A percentile compares a stretch with the other conserved stretches of the same genome.
Conservation (phyloP, 805 yeast species). For the Teunomyces atbi region DNA sequence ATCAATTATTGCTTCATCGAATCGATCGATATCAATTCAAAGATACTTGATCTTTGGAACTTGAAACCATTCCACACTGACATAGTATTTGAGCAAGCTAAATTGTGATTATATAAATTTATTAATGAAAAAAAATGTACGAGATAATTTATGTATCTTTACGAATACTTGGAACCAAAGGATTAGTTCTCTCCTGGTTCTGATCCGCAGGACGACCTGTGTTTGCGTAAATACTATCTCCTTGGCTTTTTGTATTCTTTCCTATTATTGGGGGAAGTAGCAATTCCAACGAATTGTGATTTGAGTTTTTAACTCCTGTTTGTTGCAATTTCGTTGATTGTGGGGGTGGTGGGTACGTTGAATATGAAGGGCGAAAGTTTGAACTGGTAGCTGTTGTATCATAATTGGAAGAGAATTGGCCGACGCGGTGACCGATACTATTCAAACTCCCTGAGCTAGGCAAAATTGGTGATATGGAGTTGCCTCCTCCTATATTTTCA, state of each 20-base stretch:
- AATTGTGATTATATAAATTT: constrained; percentile 13
- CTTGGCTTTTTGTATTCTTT: neutral
- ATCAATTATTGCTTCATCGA: constrained; percentile 22
- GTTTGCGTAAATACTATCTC: neutral
- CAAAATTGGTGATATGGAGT: neutral
- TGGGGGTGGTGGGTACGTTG: constrained; percentile 13
- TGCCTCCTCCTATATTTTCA: constrained; percentile 1
- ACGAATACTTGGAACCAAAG: constrained; percentile 3
- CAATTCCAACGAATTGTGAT: neutral
- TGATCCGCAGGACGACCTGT: neutral
- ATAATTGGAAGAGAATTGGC: neutral
- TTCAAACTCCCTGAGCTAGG: neutral
- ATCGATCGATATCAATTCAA: constrained; percentile 9
- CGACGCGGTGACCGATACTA: neutral
- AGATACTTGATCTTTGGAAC: constrained; percentile 22
- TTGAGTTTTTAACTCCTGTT: neutral
- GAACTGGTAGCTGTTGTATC: neutral
- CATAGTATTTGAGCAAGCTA: constrained; percentile 15
- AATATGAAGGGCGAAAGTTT: constrained; percentile 4
- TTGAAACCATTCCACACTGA: constrained; percentile 23
- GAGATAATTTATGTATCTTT: neutral
- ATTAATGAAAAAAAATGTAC: neutral
- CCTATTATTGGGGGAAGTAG: neutral
- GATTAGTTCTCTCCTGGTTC: neutral
- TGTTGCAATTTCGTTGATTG: constrained; percentile 8